phyloP scores from a whole-genome alignment of 208 protist species.

The Crithidia acanthocephali region DNA sequence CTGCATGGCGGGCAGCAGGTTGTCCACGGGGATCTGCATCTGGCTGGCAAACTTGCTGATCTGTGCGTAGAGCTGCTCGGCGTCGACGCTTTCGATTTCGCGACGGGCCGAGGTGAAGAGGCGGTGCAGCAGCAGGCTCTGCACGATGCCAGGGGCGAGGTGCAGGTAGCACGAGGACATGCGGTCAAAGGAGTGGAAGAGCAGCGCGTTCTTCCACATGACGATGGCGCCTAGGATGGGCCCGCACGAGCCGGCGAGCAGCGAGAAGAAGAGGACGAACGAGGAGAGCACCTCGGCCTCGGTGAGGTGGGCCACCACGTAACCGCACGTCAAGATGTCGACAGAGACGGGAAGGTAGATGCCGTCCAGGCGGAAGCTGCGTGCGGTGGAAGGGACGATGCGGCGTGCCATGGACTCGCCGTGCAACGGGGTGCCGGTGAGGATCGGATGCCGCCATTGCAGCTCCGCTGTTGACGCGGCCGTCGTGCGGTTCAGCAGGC shows the following conservation, averaged over 20 bases:
- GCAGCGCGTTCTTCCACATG: constrained; percentile 75
- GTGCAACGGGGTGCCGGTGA: constrained; percentile 24
- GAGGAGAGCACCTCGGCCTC: constrained; percentile 45
- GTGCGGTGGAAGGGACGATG: constrained; percentile 21
- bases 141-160: constrained; percentile 54
- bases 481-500: constrained; percentile 2
- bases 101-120: constrained; percentile 48
- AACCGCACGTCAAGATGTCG: constrained; percentile 46
- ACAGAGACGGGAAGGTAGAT: constrained; percentile 54
- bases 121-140: constrained; percentile 60
- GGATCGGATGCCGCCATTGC: constrained; percentile 27
- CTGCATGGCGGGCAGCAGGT: constrained; percentile 31
- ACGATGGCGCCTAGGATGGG: constrained; percentile 64
- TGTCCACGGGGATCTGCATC: constrained; percentile 27
- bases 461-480: constrained; percentile 1
- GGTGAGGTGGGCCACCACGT: constrained; percentile 45
- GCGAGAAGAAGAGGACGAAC: constrained; percentile 59
- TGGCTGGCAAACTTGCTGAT: constrained; percentile 25
- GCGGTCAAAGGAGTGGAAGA: constrained; percentile 72
- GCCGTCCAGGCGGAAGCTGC: constrained; percentile 38
- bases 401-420: constrained; percentile 21
- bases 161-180: constrained; percentile 80
- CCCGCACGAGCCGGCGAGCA: constrained; percentile 63
- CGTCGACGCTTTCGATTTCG: constrained; percentile 47
- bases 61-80: constrained; percentile 36